Evolutionary conservation across 331 rosid genomes (phyloP).

Genomic region (Cydonia oblonga): DNA sequence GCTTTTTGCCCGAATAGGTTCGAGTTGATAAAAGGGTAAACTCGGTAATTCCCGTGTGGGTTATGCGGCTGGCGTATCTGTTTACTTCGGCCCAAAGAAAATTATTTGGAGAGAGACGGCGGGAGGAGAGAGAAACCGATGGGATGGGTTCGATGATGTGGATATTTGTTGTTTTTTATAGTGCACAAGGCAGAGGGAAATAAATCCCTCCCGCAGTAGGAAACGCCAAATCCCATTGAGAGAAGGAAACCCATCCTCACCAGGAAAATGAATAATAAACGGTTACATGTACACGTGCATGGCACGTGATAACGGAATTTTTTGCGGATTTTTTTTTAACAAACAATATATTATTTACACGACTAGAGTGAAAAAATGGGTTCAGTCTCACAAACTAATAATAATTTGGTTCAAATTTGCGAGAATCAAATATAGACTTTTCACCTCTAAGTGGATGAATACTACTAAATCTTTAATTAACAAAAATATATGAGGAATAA

Average conservation of each 20-base stretch:
- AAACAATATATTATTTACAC: too few relatives aligned
- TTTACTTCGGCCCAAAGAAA: neutral
- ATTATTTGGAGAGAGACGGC: neutral
- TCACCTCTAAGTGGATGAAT: too few relatives aligned
- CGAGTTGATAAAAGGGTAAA: too few relatives aligned
- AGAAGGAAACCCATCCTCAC: neutral
- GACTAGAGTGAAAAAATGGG: accelerated
- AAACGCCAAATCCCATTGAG: neutral
- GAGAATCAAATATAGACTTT: too few relatives aligned
- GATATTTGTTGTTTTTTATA: neutral
- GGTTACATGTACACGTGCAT: neutral
- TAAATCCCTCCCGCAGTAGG: too few relatives aligned
- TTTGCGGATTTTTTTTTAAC: too few relatives aligned
- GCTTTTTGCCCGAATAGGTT: neutral
- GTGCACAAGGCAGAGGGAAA: neutral
- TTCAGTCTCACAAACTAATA: accelerated
- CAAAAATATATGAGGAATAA: too few relatives aligned
- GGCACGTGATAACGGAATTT: neutral
- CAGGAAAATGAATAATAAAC: neutral
- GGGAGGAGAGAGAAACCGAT: neutral
- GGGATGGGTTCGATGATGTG: neutral
- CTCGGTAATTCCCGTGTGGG: neutral
- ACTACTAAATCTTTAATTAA: too few relatives aligned
- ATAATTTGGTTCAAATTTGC: too few relatives aligned
- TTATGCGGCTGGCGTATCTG: neutral